Evolutionary conservation across 805 yeast species (phyloP), one percentile per base, ranked within the genome.

Genomic region (Nakazawaea ishiwadae): DNA sequence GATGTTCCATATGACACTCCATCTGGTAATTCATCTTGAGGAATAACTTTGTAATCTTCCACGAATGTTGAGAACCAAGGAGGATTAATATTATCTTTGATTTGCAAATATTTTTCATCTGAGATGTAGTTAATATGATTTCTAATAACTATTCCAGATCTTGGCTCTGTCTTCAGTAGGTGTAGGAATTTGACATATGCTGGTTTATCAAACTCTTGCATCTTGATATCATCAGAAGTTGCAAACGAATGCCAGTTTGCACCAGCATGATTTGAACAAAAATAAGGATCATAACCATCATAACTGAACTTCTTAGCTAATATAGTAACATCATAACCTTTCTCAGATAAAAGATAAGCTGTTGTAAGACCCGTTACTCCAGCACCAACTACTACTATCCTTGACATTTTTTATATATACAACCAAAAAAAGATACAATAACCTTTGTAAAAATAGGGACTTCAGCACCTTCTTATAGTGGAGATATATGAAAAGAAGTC

Each of bases 181-280:
- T 66, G 59, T 44, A 65, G 48, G 31, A 80, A 71, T 45, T 63
- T 67, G 20, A 48, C 48, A 50, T 81, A 82, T 0, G 75, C 76
- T 3, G 68, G 57, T 23, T 58, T 58, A 51, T 81, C 88, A 44
- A 59, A 53, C n/a, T 59, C 54, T 44, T 61, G 60, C 6, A 36
- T 39, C 21, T 56, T 62, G 15, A 26, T 9, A 5, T 45, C 28
- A 16, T 75, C 76, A 4, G 63, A 62, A 1, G 46, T 31, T 2
- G 84, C 86, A 59, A 78, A 77, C 10, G 83, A 73, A 36, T 65
- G 67, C 85, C 87, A 81, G 50, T 81, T 77, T 35, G 87, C 89
- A 4, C 88, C 88, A 0, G 87, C 88, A 54, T 68, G 75, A 3
- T 87, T 86, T 0, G 84, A 77, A 3, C 84, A 70, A 52, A 77